A percentile compares a stretch with the other conserved stretches of the same genome.
Evolutionary conservation across 768 basidiomycete species (phyloP).

Genomic region (Russula dissimulans): DNA sequence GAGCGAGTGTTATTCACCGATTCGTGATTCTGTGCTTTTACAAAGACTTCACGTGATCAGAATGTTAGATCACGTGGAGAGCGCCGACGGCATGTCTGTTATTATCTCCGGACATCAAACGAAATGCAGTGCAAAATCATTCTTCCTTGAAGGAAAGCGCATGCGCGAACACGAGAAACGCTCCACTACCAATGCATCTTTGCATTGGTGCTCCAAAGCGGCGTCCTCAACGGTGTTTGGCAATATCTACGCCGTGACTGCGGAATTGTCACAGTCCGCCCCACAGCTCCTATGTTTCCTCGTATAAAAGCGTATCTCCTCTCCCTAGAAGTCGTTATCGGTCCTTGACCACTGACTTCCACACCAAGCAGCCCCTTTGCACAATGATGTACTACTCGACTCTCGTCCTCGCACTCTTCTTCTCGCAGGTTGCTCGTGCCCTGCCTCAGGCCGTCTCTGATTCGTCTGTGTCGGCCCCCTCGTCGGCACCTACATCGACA

Average conservation of each 20-base stretch:
- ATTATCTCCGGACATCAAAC: no score
- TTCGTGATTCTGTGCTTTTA: no score
- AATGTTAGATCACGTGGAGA: no score
- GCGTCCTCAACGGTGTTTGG: no score
- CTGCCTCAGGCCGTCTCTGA: not conserved
- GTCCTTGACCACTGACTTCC: not conserved
- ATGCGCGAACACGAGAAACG: no score
- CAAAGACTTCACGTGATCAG: no score
- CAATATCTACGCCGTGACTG: not conserved
- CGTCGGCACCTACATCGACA: no score
- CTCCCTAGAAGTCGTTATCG: not conserved
- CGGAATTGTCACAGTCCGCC: not conserved
- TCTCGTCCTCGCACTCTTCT: not conserved
- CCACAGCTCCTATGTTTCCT: not conserved
- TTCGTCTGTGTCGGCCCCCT: no score
- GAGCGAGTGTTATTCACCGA: not conserved
- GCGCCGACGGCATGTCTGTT: no score
- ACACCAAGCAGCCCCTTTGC: not conserved
- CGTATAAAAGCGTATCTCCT: not conserved
- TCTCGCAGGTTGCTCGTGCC: not conserved
- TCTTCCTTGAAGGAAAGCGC: no score
- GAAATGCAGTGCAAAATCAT: no score
- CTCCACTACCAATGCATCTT: not conserved
- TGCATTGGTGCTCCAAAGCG: not conserved
- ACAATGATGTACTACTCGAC: not conserved